Percentiles rank a stretch among this genome's conserved stretches.
These are phyloP conservation scores for Vigna angularis DNA, from an alignment of 306 rosid species.

Conservation along the genomic window DNA sequence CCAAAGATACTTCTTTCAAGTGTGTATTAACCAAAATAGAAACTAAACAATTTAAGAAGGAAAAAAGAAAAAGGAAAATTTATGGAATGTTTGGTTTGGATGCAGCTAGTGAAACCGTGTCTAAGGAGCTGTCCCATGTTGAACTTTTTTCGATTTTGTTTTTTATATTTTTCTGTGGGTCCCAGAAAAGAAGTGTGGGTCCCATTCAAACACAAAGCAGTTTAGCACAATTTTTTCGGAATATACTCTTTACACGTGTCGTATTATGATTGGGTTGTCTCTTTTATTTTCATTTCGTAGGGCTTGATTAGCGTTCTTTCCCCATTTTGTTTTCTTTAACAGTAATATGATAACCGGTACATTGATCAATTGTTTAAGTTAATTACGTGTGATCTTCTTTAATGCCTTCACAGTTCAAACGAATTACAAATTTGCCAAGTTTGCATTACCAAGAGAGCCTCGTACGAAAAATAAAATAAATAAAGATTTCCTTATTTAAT, in stretches of 20 bases:
- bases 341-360: neutral
- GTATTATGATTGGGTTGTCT: neutral
- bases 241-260: constrained; percentile 21
- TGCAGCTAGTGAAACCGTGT: constrained; percentile 44
- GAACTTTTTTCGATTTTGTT: neutral
- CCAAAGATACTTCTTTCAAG: constrained; percentile 1
- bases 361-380: neutral
- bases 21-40: neutral
- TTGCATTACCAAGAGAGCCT: too few relatives aligned
- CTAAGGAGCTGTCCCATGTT: constrained; percentile 41
- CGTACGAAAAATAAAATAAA: too few relatives aligned
- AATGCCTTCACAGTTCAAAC: neutral
- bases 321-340: neutral
- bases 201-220: constrained; percentile 18
- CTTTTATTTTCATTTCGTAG: neutral
- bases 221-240: neutral
- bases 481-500: too few relatives aligned
- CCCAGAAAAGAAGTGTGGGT: constrained; percentile 5
- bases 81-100: neutral
- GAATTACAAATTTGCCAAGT: constrained; percentile 26
- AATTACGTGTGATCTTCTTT: neutral
- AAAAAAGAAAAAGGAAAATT: neutral
- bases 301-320: neutral
- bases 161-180: neutral
- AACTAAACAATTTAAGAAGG: neutral